A percentile compares a stretch with the other conserved stretches of the same genome.
Evolutionary conservation across 2,329 filamentous ascomycete genomes (phyloP).

Genomic region (Colletotrichum tamarilloi): DNA sequence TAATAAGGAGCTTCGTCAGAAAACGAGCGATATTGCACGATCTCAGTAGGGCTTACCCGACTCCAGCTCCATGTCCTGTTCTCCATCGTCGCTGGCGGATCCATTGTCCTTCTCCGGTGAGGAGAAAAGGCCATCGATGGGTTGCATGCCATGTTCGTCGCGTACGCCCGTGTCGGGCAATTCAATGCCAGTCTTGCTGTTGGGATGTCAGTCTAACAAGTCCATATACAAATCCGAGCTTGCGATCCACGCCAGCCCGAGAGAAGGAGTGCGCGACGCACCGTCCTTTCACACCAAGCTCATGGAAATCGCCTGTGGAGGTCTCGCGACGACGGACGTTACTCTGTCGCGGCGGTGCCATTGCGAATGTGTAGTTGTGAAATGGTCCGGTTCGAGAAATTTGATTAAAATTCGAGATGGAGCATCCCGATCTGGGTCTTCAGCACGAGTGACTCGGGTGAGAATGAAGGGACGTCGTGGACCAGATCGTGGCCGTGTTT

Average conservation of each 20-base stretch:
- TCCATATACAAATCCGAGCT: not conserved
- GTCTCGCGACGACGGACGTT: constrained; percentile 44
- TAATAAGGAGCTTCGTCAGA: constrained; percentile 44
- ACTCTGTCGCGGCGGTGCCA: constrained; percentile 30
- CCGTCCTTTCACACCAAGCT: constrained; percentile 63
- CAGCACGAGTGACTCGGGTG: not conserved
- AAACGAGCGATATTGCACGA: not conserved
- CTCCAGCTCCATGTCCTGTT: constrained; percentile 66
- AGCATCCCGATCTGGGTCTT: not conserved
- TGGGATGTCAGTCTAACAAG: not conserved
- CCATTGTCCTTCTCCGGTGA: constrained; percentile 73
- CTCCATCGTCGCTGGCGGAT: constrained; percentile 45
- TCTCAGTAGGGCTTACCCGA: constrained; percentile 52
- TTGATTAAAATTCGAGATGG: not conserved
- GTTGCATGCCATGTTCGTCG: constrained; percentile 93
- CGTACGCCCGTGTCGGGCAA: constrained; percentile 81
- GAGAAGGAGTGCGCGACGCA: constrained; percentile 41
- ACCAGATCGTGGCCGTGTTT: constrained; percentile 10
- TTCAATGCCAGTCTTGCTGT: constrained; percentile 89
- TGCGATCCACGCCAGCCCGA: not conserved
- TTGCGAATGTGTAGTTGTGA: constrained; percentile 12
- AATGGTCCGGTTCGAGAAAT: not conserved
- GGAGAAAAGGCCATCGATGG: constrained; percentile 87
- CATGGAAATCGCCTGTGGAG: constrained; percentile 52
- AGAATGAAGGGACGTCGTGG: not conserved